Evolutionary conservation across 2,329 filamentous ascomycete genomes (phyloP), one percentile per base, ranked within the genome.

Genomic region (Fusarium sp.): DNA sequence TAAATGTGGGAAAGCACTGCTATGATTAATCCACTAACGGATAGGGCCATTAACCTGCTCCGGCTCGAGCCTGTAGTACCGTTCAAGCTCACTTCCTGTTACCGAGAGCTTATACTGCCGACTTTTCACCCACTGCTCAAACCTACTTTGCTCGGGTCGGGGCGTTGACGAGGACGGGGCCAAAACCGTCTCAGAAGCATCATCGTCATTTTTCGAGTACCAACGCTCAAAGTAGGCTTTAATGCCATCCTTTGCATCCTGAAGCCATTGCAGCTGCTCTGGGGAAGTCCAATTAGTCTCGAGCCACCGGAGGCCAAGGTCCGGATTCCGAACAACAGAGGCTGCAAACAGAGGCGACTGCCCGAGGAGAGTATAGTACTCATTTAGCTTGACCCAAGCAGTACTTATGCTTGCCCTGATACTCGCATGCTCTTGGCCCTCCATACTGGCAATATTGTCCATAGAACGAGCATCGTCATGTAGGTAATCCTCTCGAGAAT

Each of bases 261-360:
- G 37, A 61, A 69, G 37, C 67, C 50, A 66, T 37, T 40, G 19
- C 11, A 66, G 44, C 46, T 69, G 50, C 32, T 62, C 67, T 49
- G 12, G 44, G 18, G 52, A 58, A 44, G 40, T 58, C 67, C 38
- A 63, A 50, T 58, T 66, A 8, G 57, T 46, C 58, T 69, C 40
- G 2, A 63, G 35, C 44, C 47, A 69, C 30, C 33, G 18, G 46
- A 66, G 46, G 28, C 62, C 38, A 62, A 66, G 62, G n/a, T 57
- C 49, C 49, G 43, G 62, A 33, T 69, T 52, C 23, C 66, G 38
- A 54, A 66, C 40, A 50, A 65, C 18, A 43, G 52, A 62, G 12
- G 61, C 61, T 16, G 44, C 52, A 66, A 69, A 69, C 40, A 69
- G 58, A 54, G 58, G 67, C 35, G 46, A 69, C n/a, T 37, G 9